These are phyloP conservation scores for Candida neerlandica DNA, from an alignment of 1,139 yeast genomes.

Conservation along the genomic window DNA sequence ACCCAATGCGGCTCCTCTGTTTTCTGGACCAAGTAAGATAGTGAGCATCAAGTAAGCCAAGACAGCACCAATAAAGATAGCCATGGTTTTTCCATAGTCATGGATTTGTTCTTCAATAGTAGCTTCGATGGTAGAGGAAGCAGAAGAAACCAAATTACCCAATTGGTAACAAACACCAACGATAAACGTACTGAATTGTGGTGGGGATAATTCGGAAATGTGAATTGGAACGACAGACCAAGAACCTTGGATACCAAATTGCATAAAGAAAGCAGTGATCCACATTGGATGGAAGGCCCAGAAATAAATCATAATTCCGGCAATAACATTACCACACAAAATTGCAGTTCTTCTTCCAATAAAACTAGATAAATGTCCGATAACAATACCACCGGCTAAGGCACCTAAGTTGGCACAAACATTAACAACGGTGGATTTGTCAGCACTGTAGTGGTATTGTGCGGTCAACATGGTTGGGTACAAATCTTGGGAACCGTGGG, in stretches of 20 bases:
- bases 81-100: slow-evolving; percentile 62
- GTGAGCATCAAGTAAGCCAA: slow-evolving; percentile 62
- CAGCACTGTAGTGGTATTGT: slow-evolving; percentile 29
- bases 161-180: slow-evolving; percentile 79
- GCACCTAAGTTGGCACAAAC: slow-evolving; percentile 44
- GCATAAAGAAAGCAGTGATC: slow-evolving; percentile 78
- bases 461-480: slow-evolving; percentile 38
- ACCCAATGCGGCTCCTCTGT: slow-evolving; percentile 44
- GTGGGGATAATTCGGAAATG: slow-evolving; percentile 74
- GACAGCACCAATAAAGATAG: slow-evolving; percentile 80
- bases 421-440: slow-evolving; percentile 39
- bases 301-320: slow-evolving; percentile 69
- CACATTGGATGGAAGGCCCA: slow-evolving; percentile 67
- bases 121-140: slow-evolving; percentile 81
- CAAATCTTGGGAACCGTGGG: slow-evolving; percentile 45
- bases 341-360: slow-evolving; percentile 40
- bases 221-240: slow-evolving; percentile 88
- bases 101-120: slow-evolving; percentile 41
- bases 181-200: slow-evolving; percentile 71
- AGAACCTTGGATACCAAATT: slow-evolving; percentile 82
- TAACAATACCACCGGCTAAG: slow-evolving; percentile 36
- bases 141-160: slow-evolving; percentile 83
- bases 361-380: slow-evolving; percentile 39
- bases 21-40: slow-evolving; percentile 74
- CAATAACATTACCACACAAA: slow-evolving; percentile 61